Percentiles rank a stretch among this genome's conserved stretches.
Evolutionary conservation across 768 basidiomycete genomes (phyloP).

Genomic region (Pulveroboletus sp.): DNA sequence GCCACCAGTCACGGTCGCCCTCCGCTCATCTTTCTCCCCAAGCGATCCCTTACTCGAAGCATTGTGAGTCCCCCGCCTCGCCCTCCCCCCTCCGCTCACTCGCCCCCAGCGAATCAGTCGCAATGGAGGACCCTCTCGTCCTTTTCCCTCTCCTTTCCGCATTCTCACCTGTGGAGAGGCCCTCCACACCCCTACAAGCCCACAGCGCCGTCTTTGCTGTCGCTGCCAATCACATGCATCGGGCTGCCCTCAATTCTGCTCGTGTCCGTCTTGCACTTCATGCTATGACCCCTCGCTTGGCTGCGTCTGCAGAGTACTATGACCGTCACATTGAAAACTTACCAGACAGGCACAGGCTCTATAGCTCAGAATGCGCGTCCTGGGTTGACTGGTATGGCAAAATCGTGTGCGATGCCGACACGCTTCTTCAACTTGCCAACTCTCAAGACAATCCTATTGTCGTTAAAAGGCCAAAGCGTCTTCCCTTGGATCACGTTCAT

Average conservation of each 20-base stretch:
- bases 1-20: constrained; percentile 28
- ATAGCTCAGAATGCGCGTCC: constrained; percentile 44
- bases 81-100: constrained; percentile 1
- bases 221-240: constrained; percentile 42
- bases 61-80: constrained; percentile 19
- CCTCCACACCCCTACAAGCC: constrained; percentile 41
- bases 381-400: constrained; percentile 87
- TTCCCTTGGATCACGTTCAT: constrained; percentile 77
- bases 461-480: constrained; percentile 32
- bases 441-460: constrained; percentile 38
- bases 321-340: constrained; percentile 30
- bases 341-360: constrained; percentile 24
- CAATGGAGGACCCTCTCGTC: constrained; percentile 61
- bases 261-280: constrained; percentile 76
- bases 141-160: constrained; percentile 73
- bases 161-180: constrained; percentile 46
- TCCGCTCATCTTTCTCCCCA: constrained; percentile 26
- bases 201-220: constrained; percentile 38
- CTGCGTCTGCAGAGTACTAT: constrained; percentile 81
- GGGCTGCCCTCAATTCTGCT: constrained; percentile 48
- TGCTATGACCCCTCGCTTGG: constrained; percentile 71
- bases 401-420: constrained; percentile 63
- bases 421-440: constrained; percentile 48
- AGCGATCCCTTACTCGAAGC: constrained; percentile 29
- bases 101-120: constrained; percentile 68